Percentiles rank a stretch among this genome's conserved stretches.
Conservation (phyloP, 306 rosid genomes). For the Citrullus amarus region DNA sequence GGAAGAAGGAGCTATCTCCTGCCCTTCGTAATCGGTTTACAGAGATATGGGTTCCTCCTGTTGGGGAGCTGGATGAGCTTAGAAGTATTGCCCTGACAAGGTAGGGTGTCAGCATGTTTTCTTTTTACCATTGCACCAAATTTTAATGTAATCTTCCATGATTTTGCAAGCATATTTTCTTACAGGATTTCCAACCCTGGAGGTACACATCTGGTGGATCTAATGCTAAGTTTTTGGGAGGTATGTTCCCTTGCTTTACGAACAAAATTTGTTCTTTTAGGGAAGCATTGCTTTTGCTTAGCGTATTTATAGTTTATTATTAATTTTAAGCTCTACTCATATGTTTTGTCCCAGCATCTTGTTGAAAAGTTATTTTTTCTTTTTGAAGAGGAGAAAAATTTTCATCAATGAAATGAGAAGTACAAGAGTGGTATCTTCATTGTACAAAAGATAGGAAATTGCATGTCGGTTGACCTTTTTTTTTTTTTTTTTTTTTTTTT, state of each 20-base stretch:
- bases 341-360: background rate
- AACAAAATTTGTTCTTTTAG: background rate
- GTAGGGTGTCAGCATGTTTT: conserved; percentile 11
- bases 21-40: conserved; percentile 96
- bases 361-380: background rate
- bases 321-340: background rate
- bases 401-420: background rate
- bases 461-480: too few relatives aligned
- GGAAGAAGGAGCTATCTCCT: conserved; percentile 78
- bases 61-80: conserved; percentile 58
- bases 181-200: conserved; percentile 47
- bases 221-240: conserved; percentile 70
- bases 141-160: background rate
- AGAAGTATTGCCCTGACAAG: conserved; percentile 48
- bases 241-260: conserved; percentile 25
- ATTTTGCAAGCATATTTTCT: background rate
- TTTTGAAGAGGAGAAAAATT: background rate
- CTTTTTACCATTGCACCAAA: background rate
- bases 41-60: conserved; percentile 96
- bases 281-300: background rate
- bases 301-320: background rate
- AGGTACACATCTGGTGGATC: conserved; percentile 36
- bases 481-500: too few relatives aligned
- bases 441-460: too few relatives aligned
- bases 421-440: background rate